Percentiles rank a stretch among this genome's conserved stretches.
phyloP scores from a whole-genome alignment of 345 rosid species.

The Citrus unshiu region DNA sequence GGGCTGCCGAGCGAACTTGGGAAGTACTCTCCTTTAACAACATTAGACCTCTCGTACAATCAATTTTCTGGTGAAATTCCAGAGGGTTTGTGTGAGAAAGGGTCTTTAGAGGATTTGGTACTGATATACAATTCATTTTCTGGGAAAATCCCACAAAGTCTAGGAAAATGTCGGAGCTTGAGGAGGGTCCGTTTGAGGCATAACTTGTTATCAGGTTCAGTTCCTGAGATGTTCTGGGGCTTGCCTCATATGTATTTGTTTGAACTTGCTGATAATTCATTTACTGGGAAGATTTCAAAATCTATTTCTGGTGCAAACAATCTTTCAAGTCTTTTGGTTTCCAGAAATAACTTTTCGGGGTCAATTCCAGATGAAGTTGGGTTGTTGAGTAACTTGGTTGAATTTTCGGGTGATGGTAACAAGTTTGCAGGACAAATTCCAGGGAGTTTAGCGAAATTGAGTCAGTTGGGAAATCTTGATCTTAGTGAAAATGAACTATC shows the following conservation, averaged over 20 bases:
- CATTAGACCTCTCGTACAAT: constrained; percentile 63
- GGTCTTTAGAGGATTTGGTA: constrained; percentile 48
- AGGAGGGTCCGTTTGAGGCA: constrained; percentile 56
- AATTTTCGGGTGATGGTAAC: constrained; percentile 50
- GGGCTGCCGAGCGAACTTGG: constrained; percentile 64
- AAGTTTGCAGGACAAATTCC: constrained; percentile 54
- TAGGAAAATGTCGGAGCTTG: constrained; percentile 64
- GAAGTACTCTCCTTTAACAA: constrained; percentile 43
- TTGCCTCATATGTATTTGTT: constrained; percentile 58
- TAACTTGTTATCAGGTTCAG: constrained; percentile 51
- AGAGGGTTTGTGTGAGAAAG: constrained; percentile 47
- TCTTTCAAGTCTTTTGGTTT: constrained; percentile 56
- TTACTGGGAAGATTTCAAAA: constrained; percentile 47
- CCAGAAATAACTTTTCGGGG: constrained; percentile 62
- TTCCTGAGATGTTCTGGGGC: constrained; percentile 75
- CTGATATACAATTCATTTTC: constrained; percentile 66
- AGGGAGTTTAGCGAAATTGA: constrained; percentile 43
- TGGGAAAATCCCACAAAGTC: constrained; percentile 53
- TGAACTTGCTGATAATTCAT: constrained; percentile 56
- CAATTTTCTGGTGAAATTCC: constrained; percentile 65
- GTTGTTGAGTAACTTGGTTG: constrained; percentile 39
- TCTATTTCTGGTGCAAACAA: constrained; percentile 54
- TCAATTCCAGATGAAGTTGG: constrained; percentile 56
- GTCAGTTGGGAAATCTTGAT: constrained; percentile 57
- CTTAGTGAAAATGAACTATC: constrained; percentile 56